Base-by-base conservation (phyloP, 768 basidiomycete genomes). In the Mycena kentingensis region DNA sequence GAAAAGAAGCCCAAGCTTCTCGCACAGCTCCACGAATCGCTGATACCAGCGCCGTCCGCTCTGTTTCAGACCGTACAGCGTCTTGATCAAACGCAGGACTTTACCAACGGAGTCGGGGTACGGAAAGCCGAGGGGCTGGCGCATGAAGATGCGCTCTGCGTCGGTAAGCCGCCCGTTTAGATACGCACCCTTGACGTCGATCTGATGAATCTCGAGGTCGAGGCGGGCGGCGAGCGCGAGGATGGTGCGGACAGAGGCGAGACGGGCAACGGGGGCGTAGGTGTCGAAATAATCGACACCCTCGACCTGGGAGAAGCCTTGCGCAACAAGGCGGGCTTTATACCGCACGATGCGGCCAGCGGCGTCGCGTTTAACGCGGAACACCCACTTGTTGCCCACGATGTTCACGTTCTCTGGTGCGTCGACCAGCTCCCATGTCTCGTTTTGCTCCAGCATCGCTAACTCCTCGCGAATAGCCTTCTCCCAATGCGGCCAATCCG, bases 101-200 rank as follows among this genome's bases (percentile, higher is more conserved):
- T 45, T 50, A 38, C 46, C 45, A 13, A 16, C 25, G 24, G 44
- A 47, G 41, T 3, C 24, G 1, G 43, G 53, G 21, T 32, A 25
- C 2, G 47, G 44, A 16, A 61, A 65, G 2, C 71, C 67, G 0
- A 53, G 60, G 2, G 70, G 70, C 18, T 66, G 58, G 28, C 64
- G 46, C 70, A 76, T 72, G 54, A 67, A 77, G 37, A 75, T 71
- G 11, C 45, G 37, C 45, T 54, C 52, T 18, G 35, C 24, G 39
- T 34, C 28, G 25, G 52, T 54, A 31, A 55, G 38, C 32, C 46
- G 19, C 21, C 52, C 57, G 47, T 58, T 54, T 3, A 58, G 29
- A 34, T 49, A 58, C 18, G 52, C 57, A 8, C 47, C 49, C 22
- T 54, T 53, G 34, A 75, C 61, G 53, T 75, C 70, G 19, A 72